Conservation (phyloP, 176 grass and related monocot genomes). For the Tillandsia fasciculata region DNA sequence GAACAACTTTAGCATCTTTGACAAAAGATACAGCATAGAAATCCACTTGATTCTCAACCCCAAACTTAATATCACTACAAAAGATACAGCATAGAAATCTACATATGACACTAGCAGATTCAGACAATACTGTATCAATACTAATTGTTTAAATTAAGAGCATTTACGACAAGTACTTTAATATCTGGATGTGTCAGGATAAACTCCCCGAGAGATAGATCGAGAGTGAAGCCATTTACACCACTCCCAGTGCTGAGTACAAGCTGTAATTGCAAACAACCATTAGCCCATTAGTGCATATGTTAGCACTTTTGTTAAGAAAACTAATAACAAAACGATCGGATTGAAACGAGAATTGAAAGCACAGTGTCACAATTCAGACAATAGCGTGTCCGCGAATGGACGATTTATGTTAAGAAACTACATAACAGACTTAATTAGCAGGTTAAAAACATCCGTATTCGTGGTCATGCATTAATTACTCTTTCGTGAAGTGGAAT, state of each 20-base stretch:
- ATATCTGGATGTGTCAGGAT: slow-evolving; percentile 93
- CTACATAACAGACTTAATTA: background rate
- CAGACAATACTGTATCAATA: background rate
- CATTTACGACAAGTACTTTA: slow-evolving; percentile 33
- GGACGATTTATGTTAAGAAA: background rate
- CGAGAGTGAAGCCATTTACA: slow-evolving; percentile 92
- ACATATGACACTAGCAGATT: background rate
- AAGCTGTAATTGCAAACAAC: slow-evolving; percentile 34
- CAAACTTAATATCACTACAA: no score
- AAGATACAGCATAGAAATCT: no score
- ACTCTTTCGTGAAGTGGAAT: background rate
- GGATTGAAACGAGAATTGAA: no score
- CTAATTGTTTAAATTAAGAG: background rate
- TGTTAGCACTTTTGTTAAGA: slow-evolving; percentile 5
- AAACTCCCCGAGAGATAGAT: slow-evolving; percentile 97
- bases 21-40: no score
- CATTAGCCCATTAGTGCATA: background rate
- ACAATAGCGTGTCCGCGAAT: background rate
- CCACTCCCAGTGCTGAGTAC: slow-evolving; percentile 80
- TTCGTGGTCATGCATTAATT: background rate
- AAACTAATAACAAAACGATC: background rate
- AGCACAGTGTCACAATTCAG: no score
- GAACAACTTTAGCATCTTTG: no score
- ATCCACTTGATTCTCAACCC: no score
- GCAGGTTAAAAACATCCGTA: background rate